Percentiles rank a stretch among this genome's conserved stretches.
These are phyloP conservation scores for Ophiocordyceps camponoti-floridani DNA, from an alignment of 2,329 filamentous ascomycete species.

Conservation along the genomic window DNA sequence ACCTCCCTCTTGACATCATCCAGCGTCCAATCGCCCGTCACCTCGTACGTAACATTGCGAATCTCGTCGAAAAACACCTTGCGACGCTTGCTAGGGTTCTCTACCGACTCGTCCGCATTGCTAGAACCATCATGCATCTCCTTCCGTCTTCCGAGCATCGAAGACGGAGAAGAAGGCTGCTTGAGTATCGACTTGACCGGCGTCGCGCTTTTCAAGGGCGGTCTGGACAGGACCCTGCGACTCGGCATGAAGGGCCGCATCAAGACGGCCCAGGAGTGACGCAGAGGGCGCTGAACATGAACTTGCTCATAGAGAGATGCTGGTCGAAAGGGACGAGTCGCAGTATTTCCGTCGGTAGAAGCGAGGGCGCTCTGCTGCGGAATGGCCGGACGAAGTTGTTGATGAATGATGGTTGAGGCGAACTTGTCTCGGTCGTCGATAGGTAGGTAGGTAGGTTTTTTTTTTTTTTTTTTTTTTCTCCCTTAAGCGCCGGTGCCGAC, in stretches of 20 bases:
- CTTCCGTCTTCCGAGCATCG: constrained; percentile 25
- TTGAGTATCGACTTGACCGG: constrained; percentile 37
- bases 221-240: constrained; percentile 15
- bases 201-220: constrained; percentile 15
- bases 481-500: too few relatives aligned
- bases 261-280: background rate
- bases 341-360: too few relatives aligned
- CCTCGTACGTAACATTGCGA: constrained; percentile 36
- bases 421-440: too few relatives aligned
- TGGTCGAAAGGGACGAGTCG: background rate
- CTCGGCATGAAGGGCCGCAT: constrained; percentile 18
- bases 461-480: too few relatives aligned
- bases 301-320: background rate
- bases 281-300: background rate
- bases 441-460: too few relatives aligned
- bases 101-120: constrained; percentile 17
- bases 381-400: background rate
- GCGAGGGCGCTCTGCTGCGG: background rate
- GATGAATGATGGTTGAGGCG: background rate
- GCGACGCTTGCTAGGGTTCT: constrained; percentile 32
- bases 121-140: constrained; percentile 23
- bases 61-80: constrained; percentile 42
- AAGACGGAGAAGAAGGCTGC: too few relatives aligned
- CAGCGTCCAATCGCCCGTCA: constrained; percentile 31
- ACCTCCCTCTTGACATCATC: constrained; percentile 38